These are phyloP conservation scores for Tardiomyces digboiensis DNA, from an alignment of 1,139 yeast species.

Conservation along the genomic window DNA sequence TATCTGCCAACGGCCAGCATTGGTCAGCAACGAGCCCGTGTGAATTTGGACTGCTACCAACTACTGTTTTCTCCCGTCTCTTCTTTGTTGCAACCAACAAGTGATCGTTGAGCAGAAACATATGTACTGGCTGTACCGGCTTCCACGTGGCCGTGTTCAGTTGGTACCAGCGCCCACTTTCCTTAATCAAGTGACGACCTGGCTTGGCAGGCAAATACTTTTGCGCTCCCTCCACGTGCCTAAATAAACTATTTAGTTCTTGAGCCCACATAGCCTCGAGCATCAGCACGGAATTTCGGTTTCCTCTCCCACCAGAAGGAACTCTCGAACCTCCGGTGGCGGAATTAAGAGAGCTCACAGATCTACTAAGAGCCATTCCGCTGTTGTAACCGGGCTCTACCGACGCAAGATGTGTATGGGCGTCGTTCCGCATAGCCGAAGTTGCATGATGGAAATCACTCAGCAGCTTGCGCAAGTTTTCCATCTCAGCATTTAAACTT, in stretches of 20 bases:
- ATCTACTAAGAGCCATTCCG: constrained; percentile 17
- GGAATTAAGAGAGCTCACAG: constrained; percentile 1
- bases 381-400: constrained; percentile 33
- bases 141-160: constrained; percentile 83
- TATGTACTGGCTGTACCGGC: constrained; percentile 64
- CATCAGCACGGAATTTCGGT: constrained; percentile 61
- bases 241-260: constrained; percentile 62
- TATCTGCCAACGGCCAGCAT: constrained; percentile 68
- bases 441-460: constrained; percentile 54
- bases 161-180: constrained; percentile 83
- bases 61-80: constrained; percentile 24
- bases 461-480: constrained; percentile 50
- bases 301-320: constrained; percentile 19
- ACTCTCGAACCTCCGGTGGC: not conserved
- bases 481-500: constrained; percentile 54
- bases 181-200: constrained; percentile 74
- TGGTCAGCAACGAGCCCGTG: constrained; percentile 55
- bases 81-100: constrained; percentile 64
- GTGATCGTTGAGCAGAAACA: constrained; percentile 71
- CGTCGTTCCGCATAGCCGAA: constrained; percentile 59
- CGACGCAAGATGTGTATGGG: constrained; percentile 33
- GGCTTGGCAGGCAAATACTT: constrained; percentile 67
- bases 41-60: constrained; percentile 11
- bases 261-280: constrained; percentile 76
- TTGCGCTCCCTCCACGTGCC: constrained; percentile 87